These are phyloP conservation scores for Cyclotella baltica DNA, from an alignment of 108 stramenopile genomes.

Conservation along the genomic window DNA sequence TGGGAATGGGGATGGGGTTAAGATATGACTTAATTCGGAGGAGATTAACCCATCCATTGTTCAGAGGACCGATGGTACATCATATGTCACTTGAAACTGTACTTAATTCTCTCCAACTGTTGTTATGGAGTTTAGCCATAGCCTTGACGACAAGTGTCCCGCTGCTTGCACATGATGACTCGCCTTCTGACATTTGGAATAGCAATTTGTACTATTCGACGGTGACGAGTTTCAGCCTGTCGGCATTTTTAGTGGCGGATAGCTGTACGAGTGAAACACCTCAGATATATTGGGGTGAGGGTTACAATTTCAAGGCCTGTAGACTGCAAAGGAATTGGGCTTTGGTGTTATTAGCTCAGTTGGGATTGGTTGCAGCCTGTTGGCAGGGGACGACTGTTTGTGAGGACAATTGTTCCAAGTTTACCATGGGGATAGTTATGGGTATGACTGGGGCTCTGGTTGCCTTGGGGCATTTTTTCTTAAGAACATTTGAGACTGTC, in stretches of 20 bases:
- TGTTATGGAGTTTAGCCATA: background rate
- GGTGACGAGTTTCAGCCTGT: background rate
- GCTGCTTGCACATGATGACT: background rate
- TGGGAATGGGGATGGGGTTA: background rate
- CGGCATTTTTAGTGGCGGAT: background rate
- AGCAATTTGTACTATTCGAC: constrained; percentile 10
- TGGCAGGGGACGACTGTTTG: background rate
- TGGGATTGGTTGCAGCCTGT: background rate
- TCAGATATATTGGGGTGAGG: background rate
- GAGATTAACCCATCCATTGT: background rate
- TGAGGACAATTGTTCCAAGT: background rate
- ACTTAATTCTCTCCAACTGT: background rate
- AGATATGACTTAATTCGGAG: background rate
- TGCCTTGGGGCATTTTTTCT: background rate
- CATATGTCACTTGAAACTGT: background rate
- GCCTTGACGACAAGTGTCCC: background rate
- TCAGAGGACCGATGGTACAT: background rate
- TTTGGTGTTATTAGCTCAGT: constrained; percentile 7
- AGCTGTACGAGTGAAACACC: background rate
- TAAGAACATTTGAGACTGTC: background rate
- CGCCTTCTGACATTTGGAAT: constrained; percentile 9
- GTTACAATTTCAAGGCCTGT: background rate
- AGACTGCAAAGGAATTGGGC: background rate
- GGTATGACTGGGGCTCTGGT: background rate
- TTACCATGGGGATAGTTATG: background rate